A percentile compares a stretch with the other conserved stretches of the same genome.
Evolutionary conservation across 345 rosid genomes (phyloP).

Genomic region (Bruguiera parviflora): DNA sequence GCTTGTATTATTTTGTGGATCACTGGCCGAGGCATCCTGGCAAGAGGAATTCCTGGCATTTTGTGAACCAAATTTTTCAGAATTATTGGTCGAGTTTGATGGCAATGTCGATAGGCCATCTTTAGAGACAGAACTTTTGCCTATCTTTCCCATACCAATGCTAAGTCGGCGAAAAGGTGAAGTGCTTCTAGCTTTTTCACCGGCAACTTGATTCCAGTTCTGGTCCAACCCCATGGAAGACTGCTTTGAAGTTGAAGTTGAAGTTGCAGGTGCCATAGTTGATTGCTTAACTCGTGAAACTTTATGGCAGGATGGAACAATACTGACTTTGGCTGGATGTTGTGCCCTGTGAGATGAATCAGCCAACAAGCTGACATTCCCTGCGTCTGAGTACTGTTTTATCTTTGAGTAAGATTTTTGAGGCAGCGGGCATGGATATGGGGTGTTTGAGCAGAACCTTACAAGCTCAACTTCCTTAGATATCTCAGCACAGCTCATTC

Average conservation of each 20-base stretch:
- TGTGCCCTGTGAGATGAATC: conserved; percentile 4
- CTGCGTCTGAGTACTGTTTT: conserved; percentile 30
- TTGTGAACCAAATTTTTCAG: conserved; percentile 41
- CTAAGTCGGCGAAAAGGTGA: conserved; percentile 73
- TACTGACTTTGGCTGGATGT: conserved; percentile 28
- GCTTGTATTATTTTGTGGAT: conserved; percentile 35
- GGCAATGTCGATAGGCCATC: conserved; percentile 29
- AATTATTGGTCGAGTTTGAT: conserved; percentile 25
- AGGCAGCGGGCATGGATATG: conserved; percentile 42
- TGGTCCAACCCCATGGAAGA: conserved; percentile 30
- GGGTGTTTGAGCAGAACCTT: conserved; percentile 27
- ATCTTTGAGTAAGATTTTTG: conserved; percentile 34
- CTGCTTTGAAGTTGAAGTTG: conserved; percentile 10
- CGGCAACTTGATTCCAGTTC: conserved; percentile 30
- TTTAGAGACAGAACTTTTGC: conserved; percentile 47
- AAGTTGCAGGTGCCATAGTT: not conserved
- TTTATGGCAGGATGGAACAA: conserved; percentile 27
- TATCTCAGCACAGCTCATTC: conserved; percentile 37
- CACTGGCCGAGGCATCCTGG: conserved; percentile 26
- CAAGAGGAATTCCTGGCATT: conserved; percentile 37
- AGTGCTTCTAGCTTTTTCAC: conserved; percentile 62
- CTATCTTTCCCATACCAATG: conserved; percentile 49
- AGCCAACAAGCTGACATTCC: conserved; percentile 24
- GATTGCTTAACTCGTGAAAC: conserved; percentile 32
- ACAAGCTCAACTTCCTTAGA: conserved; percentile 25